A percentile compares a stretch with the other conserved stretches of the same genome.
Conservation (phyloP, 768 basidiomycete species). For the Dentipellis fragilis region DNA sequence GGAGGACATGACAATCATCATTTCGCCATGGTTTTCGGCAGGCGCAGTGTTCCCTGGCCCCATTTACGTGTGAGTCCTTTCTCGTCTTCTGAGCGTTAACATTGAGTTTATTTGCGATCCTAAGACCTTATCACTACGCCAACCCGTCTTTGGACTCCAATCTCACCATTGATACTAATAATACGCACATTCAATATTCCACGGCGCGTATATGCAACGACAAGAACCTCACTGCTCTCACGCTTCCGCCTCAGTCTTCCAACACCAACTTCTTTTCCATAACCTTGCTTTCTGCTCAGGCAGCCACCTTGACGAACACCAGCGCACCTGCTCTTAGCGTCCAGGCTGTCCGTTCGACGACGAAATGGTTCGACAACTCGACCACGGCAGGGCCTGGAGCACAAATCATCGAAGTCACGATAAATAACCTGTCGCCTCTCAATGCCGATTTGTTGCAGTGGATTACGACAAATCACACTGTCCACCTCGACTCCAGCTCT, state of each 20-base stretch:
- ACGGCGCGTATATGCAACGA: conserved; percentile 29
- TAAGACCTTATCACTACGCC: conserved; percentile 35
- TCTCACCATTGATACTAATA: conserved; percentile 30
- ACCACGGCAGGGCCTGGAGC: conserved; percentile 19
- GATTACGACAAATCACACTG: conserved; percentile 2
- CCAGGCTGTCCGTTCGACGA: conserved; percentile 34
- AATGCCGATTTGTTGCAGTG: conserved; percentile 25
- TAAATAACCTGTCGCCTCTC: conserved; percentile 39
- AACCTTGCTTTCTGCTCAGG: conserved; percentile 19
- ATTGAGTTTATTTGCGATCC: conserved; percentile 15
- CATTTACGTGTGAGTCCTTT: neutral
- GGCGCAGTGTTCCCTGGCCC: neutral
- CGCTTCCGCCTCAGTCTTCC: conserved; percentile 26
- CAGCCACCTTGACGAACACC: neutral
- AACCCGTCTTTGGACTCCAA: conserved; percentile 19
- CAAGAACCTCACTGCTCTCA: conserved; percentile 29
- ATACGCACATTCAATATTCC: conserved; percentile 36
- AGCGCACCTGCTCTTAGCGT: conserved; percentile 26
- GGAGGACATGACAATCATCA: neutral
- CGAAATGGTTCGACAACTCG: conserved; percentile 33
- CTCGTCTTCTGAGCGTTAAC: no score
- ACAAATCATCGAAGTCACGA: conserved; percentile 40
- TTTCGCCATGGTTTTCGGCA: neutral
- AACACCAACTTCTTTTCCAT: conserved; percentile 31
- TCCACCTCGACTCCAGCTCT: neutral